phyloP scores from a whole-genome alignment of 768 basidiomycete genomes.

The Mycena polygramma region DNA sequence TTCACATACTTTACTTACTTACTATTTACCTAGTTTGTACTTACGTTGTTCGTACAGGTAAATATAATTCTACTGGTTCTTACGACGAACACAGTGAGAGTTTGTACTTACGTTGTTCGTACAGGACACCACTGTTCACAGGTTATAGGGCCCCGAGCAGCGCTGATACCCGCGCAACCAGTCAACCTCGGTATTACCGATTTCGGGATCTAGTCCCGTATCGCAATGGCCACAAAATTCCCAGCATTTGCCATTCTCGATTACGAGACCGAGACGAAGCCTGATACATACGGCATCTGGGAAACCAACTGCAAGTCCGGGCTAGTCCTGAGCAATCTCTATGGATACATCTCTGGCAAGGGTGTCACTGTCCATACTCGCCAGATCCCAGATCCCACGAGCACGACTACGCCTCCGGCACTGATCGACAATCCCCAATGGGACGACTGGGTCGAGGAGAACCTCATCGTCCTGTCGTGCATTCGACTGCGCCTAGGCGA shows the following conservation, averaged over 20 bases:
- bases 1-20: no score
- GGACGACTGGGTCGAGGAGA: conserved; percentile 15
- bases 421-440: not conserved
- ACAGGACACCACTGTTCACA: no score
- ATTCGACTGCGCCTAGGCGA: not conserved
- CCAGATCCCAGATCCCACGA: not conserved
- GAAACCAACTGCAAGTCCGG: conserved; percentile 2
- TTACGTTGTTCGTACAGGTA: no score
- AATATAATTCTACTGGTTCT: no score
- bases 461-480: conserved; percentile 13
- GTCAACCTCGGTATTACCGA: conserved; percentile 15
- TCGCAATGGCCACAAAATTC: conserved; percentile 11
- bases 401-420: not conserved
- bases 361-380: not conserved
- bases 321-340: conserved; percentile 9
- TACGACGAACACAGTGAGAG: no score
- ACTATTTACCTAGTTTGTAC: no score
- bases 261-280: not conserved
- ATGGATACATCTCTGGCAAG: conserved; percentile 1
- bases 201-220: no score
- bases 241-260: not conserved
- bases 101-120: not conserved
- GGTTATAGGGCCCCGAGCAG: conserved; percentile 4
- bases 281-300: conserved; percentile 13
- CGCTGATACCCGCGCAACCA: conserved; percentile 17